A percentile compares a stretch with the other conserved stretches of the same genome.
phyloP scores from a whole-genome alignment of 768 basidiomycete species.

The Boletus rubroflammeus region DNA sequence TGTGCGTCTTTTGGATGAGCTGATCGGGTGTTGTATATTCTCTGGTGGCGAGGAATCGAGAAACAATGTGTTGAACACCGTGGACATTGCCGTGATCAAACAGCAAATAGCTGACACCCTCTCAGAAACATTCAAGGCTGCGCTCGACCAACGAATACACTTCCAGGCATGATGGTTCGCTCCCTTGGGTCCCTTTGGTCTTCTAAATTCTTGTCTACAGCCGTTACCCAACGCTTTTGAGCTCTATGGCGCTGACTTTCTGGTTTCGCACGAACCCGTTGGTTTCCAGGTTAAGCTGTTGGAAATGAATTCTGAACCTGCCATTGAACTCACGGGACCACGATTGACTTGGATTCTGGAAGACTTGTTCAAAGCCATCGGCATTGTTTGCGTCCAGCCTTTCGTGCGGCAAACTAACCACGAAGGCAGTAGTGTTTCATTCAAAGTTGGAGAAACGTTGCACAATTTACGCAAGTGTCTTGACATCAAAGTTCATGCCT shows the following conservation, averaged over 20 bases:
- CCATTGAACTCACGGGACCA: slow-evolving; percentile 88
- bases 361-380: slow-evolving; percentile 73
- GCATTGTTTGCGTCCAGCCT: slow-evolving; percentile 64
- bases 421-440: slow-evolving; percentile 21
- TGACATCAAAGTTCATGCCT: slow-evolving; percentile 47
- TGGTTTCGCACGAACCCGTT: slow-evolving; percentile 51
- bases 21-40: slow-evolving; percentile 61
- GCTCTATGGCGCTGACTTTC: slow-evolving; percentile 90
- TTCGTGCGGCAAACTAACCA: slow-evolving; percentile 34
- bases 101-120: slow-evolving; percentile 62
- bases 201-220: slow-evolving; percentile 36
- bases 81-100: slow-evolving; percentile 50
- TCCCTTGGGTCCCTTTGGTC: neutral
- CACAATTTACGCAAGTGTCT: slow-evolving; percentile 66
- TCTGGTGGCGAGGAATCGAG: slow-evolving; percentile 26
- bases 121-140: slow-evolving; percentile 83
- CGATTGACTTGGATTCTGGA: slow-evolving; percentile 77
- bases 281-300: slow-evolving; percentile 67
- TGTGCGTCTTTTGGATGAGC: slow-evolving; percentile 78
- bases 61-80: slow-evolving; percentile 16
- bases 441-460: slow-evolving; percentile 51
- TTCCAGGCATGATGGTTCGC: slow-evolving; percentile 60
- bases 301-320: slow-evolving; percentile 94
- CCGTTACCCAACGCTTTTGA: slow-evolving; percentile 90
- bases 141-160: slow-evolving; percentile 73